Base-by-base conservation (phyloP, 1,284 basidiomycete species). In the Lentinula novae-zelandiae region DNA sequence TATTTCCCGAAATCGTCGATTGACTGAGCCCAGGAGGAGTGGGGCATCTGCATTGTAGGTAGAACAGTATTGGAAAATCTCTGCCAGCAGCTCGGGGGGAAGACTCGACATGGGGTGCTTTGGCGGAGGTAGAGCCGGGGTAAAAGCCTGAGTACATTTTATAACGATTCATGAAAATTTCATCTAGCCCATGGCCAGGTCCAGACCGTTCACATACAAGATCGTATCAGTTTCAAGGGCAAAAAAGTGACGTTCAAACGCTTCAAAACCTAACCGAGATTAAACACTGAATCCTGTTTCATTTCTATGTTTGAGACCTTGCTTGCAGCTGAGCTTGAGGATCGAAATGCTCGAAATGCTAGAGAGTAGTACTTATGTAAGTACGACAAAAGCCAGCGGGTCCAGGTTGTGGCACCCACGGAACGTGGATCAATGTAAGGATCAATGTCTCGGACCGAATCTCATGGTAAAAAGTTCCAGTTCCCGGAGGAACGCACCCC, bases 1-100 rank as follows among this genome's bases (percentile, higher is more conserved):
- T 15, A 57, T 53, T n/a, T 31, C 12, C 13, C 58, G 54, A 38
- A 61, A 61, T 5, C 8, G 40, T 50, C 55, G 53, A 54, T 48
- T 52, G 34, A 65, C 62, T 33, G 52, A 46, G 9, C 55, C 44
- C 10, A 64, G 53, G 40, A 62, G 53, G 8, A 65, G 38, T 36
- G 64, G 61, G 15, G 64, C 63, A 31, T 65, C 64, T 31, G 64
- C 58, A 40, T 58, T 58, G 31, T 55, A 65, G 15, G 52, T 13
- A 15, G 64, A 50, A 44, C 58, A 63, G 15, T 44, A 57, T 9
- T 20, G 33, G 46, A 61, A 63, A 20, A 65, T 63, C 15, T 63
- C 61, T 36, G 58, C 64, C 5, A 65, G 31, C 2, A 65, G 52
- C 27, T 65, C 64, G 22, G 50, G 42, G 22, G 63, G 58, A 15